Evolutionary conservation across 2,329 filamentous ascomycete genomes (phyloP).

Genomic region (Cercospora berteroae): DNA sequence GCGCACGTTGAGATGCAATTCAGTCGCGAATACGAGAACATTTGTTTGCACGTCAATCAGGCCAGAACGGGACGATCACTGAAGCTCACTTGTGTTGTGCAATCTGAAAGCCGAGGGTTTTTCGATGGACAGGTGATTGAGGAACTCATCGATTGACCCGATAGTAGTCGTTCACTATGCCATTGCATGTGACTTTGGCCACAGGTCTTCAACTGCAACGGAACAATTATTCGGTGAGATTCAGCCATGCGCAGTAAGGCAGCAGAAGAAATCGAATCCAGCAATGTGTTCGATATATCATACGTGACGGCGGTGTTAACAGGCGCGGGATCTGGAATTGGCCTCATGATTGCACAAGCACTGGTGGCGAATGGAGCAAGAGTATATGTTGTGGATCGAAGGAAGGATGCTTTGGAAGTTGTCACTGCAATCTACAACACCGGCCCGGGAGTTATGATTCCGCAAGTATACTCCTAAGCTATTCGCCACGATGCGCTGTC

Average conservation of each 20-base stretch:
- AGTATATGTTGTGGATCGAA: not conserved
- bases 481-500: not conserved
- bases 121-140: not conserved
- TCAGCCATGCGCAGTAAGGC: not conserved
- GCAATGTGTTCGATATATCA: not conserved
- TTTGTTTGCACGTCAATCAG: not conserved
- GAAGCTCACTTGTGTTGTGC: not conserved
- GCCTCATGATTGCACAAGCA: not conserved
- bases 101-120: not conserved
- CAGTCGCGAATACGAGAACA: not conserved
- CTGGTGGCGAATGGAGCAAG: not conserved
- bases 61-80: not conserved
- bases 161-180: not conserved
- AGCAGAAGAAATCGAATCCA: not conserved
- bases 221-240: not conserved
- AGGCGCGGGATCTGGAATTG: not conserved
- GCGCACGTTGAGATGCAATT: not conserved
- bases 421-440: not conserved
- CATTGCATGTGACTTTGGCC: not conserved
- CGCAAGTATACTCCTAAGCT: not conserved
- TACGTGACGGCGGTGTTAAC: not conserved
- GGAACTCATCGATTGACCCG: not conserved
- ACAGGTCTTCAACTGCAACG: not conserved
- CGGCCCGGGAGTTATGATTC: not conserved
- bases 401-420: not conserved